Conservation (phyloP, 257 asterid species). For the Solanum bulbocastanum region DNA sequence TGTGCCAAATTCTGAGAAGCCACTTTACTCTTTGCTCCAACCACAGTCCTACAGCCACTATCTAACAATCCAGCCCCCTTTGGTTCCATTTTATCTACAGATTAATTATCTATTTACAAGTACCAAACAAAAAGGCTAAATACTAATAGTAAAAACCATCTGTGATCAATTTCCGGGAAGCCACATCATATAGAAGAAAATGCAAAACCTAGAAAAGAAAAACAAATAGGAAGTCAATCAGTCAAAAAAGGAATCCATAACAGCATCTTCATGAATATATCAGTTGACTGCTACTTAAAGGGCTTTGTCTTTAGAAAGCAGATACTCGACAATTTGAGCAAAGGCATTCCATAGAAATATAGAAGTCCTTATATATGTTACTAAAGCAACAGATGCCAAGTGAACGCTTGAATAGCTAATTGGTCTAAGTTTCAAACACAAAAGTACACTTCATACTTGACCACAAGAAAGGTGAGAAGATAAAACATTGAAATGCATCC, state of each 20-base stretch:
- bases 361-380: not conserved
- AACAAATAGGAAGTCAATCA: not conserved
- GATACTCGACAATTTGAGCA: not conserved
- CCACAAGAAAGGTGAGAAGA: not conserved
- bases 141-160: conserved; percentile 3
- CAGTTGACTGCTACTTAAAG: not conserved
- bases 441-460: not conserved
- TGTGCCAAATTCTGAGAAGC: conserved; percentile 18
- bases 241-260: not conserved
- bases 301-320: not conserved
- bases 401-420: not conserved
- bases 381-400: not conserved
- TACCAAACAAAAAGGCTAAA: conserved; percentile 23
- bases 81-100: conserved; percentile 41
- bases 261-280: not conserved
- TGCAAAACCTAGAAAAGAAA: not conserved
- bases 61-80: conserved; percentile 64
- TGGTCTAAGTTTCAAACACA: not conserved
- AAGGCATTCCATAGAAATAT: not conserved
- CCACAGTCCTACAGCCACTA: conserved; percentile 30
- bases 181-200: not conserved
- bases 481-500: not conserved
- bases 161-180: not conserved
- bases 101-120: conserved; percentile 38
- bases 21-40: conserved; percentile 54